phyloP scores from a whole-genome alignment of 2,329 filamentous ascomycete species.

The Penicillium sp. region DNA sequence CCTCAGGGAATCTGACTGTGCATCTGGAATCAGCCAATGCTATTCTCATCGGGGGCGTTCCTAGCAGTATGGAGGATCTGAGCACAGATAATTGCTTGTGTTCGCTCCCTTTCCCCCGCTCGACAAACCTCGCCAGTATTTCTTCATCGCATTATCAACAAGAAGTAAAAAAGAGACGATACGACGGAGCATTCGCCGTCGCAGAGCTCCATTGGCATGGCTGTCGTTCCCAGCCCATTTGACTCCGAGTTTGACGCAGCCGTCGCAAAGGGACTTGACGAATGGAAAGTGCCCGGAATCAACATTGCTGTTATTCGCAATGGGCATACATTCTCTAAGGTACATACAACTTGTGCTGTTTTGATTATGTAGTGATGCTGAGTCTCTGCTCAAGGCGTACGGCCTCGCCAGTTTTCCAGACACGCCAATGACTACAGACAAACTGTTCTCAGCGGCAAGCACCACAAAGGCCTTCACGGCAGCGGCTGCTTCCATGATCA shows the following conservation, averaged over 20 bases:
- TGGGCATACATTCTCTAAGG: conserved; percentile 23
- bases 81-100: no score
- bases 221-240: conserved; percentile 5
- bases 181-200: no score
- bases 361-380: no score
- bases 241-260: conserved; percentile 15
- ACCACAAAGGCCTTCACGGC: conserved; percentile 27
- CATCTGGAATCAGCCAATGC: no score
- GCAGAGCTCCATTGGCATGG: not conserved
- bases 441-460: conserved; percentile 22
- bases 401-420: conserved; percentile 23
- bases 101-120: no score
- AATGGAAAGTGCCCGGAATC: conserved; percentile 29
- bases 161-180: no score
- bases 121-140: no score
- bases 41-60: no score
- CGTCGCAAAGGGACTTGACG: conserved; percentile 16
- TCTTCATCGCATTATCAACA: not conserved
- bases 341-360: not conserved
- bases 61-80: no score
- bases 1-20: no score
- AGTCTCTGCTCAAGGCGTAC: conserved; percentile 18
- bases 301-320: conserved; percentile 24
- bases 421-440: conserved; percentile 18
- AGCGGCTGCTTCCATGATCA: conserved; percentile 17